Conservation (phyloP, 2,329 filamentous ascomycete genomes). For the Aspergillus uvarum region DNA sequence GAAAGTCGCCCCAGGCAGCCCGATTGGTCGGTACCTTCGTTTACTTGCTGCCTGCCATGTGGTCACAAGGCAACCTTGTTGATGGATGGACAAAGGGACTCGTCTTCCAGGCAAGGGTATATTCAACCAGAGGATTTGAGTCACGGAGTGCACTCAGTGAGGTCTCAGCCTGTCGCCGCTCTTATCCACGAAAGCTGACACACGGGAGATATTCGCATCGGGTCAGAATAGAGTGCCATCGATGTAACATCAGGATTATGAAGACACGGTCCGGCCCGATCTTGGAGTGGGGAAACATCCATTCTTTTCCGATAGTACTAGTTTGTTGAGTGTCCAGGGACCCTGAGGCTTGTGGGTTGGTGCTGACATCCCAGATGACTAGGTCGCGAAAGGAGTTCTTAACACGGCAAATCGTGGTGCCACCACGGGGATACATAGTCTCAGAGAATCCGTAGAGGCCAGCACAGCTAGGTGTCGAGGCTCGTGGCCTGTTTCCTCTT, state of each 20-base stretch:
- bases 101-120: slow-evolving; percentile 9
- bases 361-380: background rate
- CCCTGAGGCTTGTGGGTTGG: background rate
- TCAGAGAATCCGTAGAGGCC: background rate
- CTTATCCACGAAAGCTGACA: slow-evolving; percentile 1
- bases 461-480: background rate
- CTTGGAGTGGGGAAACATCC: background rate
- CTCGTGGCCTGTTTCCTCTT: slow-evolving; percentile 5
- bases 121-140: slow-evolving; percentile 6
- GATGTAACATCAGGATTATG: background rate
- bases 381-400: background rate
- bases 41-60: slow-evolving; percentile 12
- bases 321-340: background rate
- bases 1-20: slow-evolving; percentile 12
- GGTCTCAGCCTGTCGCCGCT: slow-evolving; percentile 1
- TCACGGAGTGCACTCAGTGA: background rate
- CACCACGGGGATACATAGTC: background rate
- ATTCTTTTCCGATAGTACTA: background rate
- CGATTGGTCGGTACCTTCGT: slow-evolving; percentile 14
- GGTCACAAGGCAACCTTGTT: slow-evolving; percentile 8
- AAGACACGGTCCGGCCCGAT: background rate
- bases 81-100: slow-evolving; percentile 10
- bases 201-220: background rate
- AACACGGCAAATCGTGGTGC: background rate
- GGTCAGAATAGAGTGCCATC: slow-evolving; percentile 5